These are phyloP conservation scores for Nitzschia inconspicua DNA, from an alignment of 108 stramenopile species.

Conservation along the genomic window DNA sequence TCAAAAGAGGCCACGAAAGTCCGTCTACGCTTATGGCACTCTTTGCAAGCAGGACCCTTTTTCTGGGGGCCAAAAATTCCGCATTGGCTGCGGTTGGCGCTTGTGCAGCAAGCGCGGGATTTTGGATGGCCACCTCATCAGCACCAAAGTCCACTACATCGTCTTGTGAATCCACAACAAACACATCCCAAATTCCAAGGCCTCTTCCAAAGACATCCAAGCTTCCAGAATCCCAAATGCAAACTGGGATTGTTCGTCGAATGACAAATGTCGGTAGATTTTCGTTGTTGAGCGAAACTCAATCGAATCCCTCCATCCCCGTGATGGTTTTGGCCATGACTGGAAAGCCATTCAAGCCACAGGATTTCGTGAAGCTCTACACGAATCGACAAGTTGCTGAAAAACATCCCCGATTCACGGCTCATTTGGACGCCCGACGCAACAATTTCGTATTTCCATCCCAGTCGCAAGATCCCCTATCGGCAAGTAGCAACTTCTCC, in stretches of 20 bases:
- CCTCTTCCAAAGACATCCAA: too few relatives aligned
- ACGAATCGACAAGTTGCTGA: conserved; percentile 37
- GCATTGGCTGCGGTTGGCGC: too few relatives aligned
- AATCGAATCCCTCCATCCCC: conserved; percentile 62
- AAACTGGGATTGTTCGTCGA: conserved; percentile 15
- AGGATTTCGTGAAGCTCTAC: conserved; percentile 60
- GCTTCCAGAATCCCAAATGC: too few relatives aligned
- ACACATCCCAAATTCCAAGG: too few relatives aligned
- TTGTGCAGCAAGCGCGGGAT: too few relatives aligned
- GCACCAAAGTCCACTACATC: too few relatives aligned
- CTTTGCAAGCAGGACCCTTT: too few relatives aligned
- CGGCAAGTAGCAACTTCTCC: background rate
- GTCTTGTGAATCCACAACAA: too few relatives aligned
- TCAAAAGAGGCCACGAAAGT: too few relatives aligned
- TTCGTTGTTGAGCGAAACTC: conserved; percentile 63
- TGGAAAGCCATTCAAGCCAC: conserved; percentile 46
- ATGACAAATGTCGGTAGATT: conserved; percentile 86
- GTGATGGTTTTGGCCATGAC: conserved; percentile 67
- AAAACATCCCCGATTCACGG: conserved; percentile 63
- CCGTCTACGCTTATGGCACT: too few relatives aligned
- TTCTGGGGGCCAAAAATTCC: too few relatives aligned
- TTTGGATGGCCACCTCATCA: too few relatives aligned
- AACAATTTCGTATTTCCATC: conserved; percentile 2
- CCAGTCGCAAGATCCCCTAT: conserved; percentile 17
- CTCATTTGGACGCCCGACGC: background rate